phyloP scores from a whole-genome alignment of 2,329 filamentous ascomycete genomes.

The Cladophialophora psammophila region DNA sequence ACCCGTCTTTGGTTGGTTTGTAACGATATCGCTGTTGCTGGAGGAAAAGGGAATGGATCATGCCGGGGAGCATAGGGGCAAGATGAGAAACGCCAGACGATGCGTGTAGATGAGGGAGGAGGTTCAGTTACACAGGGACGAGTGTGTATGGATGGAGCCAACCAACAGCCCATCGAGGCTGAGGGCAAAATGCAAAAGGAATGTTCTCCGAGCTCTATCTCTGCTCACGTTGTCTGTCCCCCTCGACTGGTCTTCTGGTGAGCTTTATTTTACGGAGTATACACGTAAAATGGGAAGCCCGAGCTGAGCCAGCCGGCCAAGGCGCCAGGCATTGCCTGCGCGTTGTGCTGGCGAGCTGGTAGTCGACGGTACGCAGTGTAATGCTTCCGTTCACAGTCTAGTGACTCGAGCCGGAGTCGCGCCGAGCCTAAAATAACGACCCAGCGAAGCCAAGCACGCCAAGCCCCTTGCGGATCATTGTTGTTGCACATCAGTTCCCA shows the following conservation, averaged over 20 bases:
- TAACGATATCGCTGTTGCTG: slow-evolving; percentile 21
- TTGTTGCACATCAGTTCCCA: not conserved
- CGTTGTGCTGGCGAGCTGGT: not conserved
- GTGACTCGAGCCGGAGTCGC: not conserved
- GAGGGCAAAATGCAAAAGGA: not conserved
- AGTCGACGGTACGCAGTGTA: not conserved
- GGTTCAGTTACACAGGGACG: not conserved
- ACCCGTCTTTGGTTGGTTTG: slow-evolving; percentile 17
- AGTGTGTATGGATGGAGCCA: not conserved
- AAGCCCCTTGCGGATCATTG: not conserved
- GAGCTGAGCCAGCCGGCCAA: not conserved
- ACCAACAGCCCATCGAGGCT: not conserved
- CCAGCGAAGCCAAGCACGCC: not conserved
- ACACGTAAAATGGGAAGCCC: not conserved
- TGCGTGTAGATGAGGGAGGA: slow-evolving; percentile 1
- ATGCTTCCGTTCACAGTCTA: slow-evolving; percentile 5
- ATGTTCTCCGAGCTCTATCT: not conserved
- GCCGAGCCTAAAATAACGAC: slow-evolving; percentile 7
- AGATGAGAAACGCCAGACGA: not conserved
- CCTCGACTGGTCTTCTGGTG: not conserved
- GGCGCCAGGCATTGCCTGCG: too few relatives aligned
- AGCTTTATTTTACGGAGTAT: not conserved
- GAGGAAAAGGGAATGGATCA: not conserved
- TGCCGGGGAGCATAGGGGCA: not conserved
- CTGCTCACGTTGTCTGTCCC: not conserved